Base-by-base conservation (phyloP, 2,329 filamentous ascomycete species). In the Arthroderma sp. region DNA sequence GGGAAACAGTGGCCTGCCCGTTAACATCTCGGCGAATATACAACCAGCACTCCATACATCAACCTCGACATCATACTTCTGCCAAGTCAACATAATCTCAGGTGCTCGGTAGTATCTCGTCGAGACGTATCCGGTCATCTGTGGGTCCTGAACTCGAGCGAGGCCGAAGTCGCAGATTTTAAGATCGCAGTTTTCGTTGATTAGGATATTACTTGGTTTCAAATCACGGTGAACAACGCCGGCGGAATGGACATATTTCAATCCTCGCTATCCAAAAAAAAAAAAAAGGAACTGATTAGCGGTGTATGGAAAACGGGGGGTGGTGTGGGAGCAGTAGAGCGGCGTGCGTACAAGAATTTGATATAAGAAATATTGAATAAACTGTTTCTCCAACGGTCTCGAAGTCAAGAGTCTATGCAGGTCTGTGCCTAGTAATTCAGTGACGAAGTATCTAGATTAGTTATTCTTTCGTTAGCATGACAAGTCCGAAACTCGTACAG, bases 71-170 rank as follows among this genome's bases (percentile, higher is more conserved):
- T 98, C 91, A 68, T 98, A 98, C 71, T 98, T 98, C 73, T 98
- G 91, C 91, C 91, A 98, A 53, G 91, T 96, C 62, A 98, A 86
- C 91, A 98, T 98, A 63, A 98, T 98, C 68, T 98, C 91, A 11
- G 91, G 91, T 6, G 91, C 91, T 59, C 91, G 82, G 75, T 98
- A 98, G 74, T 98, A 98, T 73, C 91, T 77, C 50, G 91, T 98
- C 40, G 91, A 96, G 49, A 98, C 91, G 62, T 98, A 98, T 56
- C 91, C 91, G 36, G 91, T 98, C 91, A 98, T 98, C 69, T 98
- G 91, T 32, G 91, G 91, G 61, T 98, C 91, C 65, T 98, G 91
- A 58, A 98, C 94, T 66, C 91, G 86, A 44, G 91, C 91, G 49
- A 98, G 75, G 54, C 91, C 91, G 58, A 98, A 98, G 65, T 98